A percentile compares a stretch with the other conserved stretches of the same genome.
Evolutionary conservation across 257 asterid species (phyloP).

Genomic region (Rehmannia glutinosa): DNA sequence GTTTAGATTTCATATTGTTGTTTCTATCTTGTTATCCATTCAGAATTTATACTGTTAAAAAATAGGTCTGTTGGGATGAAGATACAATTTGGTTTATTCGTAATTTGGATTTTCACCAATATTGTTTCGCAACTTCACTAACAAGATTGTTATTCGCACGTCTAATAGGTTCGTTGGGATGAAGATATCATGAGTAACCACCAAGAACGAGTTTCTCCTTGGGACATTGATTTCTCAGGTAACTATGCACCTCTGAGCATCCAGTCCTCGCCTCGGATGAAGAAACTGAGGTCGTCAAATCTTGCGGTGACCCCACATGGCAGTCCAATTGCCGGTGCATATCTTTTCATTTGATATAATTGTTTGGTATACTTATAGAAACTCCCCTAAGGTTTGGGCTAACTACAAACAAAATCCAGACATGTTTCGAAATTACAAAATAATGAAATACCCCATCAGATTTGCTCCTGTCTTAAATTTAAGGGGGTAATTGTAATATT

Average conservation of each 20-base stretch:
- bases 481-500: too few relatives aligned
- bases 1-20: too few relatives aligned
- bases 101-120: neutral
- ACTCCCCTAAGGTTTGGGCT: too few relatives aligned
- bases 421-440: too few relatives aligned
- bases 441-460: too few relatives aligned
- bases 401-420: too few relatives aligned
- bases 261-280: constrained; percentile 77
- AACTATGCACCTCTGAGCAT: constrained; percentile 60
- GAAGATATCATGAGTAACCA: constrained; percentile 64
- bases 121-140: neutral
- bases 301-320: constrained; percentile 32
- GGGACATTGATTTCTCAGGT: constrained; percentile 92
- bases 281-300: constrained; percentile 66
- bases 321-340: constrained; percentile 54
- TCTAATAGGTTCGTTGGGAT: constrained; percentile 89
- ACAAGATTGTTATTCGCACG: constrained; percentile 11
- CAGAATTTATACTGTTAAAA: too few relatives aligned
- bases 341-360: constrained; percentile 14
- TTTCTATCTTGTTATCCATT: too few relatives aligned
- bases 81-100: neutral
- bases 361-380: neutral
- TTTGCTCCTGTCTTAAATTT: too few relatives aligned
- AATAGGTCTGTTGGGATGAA: too few relatives aligned
- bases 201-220: constrained; percentile 93